A percentile compares a stretch with the other conserved stretches of the same genome.
Evolutionary conservation across 805 yeast genomes (phyloP).

Genomic region (Pichia exigua): DNA sequence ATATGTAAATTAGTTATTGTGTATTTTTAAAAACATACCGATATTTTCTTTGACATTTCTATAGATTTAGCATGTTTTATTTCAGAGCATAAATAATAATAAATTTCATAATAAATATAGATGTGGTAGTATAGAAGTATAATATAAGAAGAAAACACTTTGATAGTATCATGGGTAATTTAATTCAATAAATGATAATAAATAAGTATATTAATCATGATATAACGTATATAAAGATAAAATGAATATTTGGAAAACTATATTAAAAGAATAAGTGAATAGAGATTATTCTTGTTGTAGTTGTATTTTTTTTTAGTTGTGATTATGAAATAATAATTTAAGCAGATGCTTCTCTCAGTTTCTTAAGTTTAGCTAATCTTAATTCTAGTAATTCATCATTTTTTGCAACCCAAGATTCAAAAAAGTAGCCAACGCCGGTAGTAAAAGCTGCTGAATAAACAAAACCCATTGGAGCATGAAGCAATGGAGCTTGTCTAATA

Average conservation of each 20-base stretch:
- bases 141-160: not conserved
- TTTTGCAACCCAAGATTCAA: conserved; percentile 31
- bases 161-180: not conserved
- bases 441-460: conserved; percentile 37
- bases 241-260: not conserved
- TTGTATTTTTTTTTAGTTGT: conserved; percentile 6
- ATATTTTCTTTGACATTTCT: not conserved
- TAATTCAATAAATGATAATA: not conserved
- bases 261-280: not conserved
- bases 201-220: not conserved
- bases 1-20: not conserved
- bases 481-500: conserved; percentile 33
- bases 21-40: not conserved
- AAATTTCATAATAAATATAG: not conserved
- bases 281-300: not conserved
- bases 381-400: conserved; percentile 32
- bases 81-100: not conserved
- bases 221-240: not conserved
- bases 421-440: conserved; percentile 35
- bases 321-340: not conserved
- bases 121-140: not conserved
- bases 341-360: conserved; percentile 28
- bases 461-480: conserved; percentile 33
- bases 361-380: conserved; percentile 31
- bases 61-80: not conserved